Evolutionary conservation across 805 yeast species (phyloP).

Genomic region (Pichia exigua): DNA sequence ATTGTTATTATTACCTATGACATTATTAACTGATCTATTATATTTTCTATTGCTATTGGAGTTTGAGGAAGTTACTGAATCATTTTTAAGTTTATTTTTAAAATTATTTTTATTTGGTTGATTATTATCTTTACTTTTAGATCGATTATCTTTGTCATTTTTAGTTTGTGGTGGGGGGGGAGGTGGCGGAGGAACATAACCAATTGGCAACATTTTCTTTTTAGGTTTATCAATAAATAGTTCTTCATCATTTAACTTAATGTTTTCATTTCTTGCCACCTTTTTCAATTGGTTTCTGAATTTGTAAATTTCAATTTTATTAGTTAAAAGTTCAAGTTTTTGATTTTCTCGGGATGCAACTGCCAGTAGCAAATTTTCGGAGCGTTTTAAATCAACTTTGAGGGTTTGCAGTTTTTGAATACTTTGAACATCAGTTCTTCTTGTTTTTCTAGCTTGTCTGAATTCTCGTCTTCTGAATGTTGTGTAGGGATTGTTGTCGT

Average conservation of each 20-base stretch:
- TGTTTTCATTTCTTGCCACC: conserved; percentile 65
- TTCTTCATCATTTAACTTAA: conserved; percentile 80
- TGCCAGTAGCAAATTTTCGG: conserved; percentile 57
- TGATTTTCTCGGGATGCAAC: conserved; percentile 70
- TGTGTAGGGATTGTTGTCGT: conserved; percentile 89
- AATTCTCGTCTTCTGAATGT: conserved; percentile 94
- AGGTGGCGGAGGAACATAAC: conserved; percentile 9
- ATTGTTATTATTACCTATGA: not conserved
- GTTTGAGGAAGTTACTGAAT: not conserved
- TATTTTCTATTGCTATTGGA: not conserved
- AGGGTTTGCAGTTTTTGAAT: conserved; percentile 72
- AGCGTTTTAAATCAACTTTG: conserved; percentile 69
- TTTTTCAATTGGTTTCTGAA: conserved; percentile 64
- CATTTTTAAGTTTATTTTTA: not conserved
- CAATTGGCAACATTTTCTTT: conserved; percentile 40
- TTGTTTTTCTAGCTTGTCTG: conserved; percentile 90
- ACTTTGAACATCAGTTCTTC: conserved; percentile 88
- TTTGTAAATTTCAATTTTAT: conserved; percentile 63
- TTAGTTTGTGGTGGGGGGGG: conserved; percentile 3
- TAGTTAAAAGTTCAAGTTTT: conserved; percentile 50
- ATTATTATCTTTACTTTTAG: not conserved
- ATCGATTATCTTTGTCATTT: not conserved
- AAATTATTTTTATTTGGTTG: not conserved
- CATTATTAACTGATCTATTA: not conserved
- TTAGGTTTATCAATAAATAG: conserved; percentile 56